Percentiles rank a stretch among this genome's conserved stretches.
phyloP scores from a whole-genome alignment of 108 stramenopile genomes.

The Fragilariopsis cylindrus region DNA sequence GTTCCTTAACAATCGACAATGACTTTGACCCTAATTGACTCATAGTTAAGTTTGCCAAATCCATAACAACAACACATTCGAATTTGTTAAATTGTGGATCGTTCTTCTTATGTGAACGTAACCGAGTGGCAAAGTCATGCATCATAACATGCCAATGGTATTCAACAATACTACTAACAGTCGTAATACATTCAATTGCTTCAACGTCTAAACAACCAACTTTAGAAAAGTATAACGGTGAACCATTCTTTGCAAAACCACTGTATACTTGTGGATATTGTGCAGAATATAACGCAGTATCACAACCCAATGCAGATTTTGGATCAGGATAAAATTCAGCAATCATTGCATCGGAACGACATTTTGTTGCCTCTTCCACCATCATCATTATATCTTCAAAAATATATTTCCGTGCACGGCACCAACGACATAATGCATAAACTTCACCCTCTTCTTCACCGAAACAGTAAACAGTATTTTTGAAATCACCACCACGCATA shows the following conservation, averaged over 20 bases:
- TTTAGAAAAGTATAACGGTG: constrained; percentile 79
- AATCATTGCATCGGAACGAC: constrained; percentile 53
- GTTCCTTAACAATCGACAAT: constrained; percentile 80
- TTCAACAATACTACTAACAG: constrained; percentile 72
- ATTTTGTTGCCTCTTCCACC: constrained; percentile 79
- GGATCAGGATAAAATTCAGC: constrained; percentile 80
- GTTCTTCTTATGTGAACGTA: constrained; percentile 60
- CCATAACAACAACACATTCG: constrained; percentile 73
- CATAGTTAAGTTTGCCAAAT: constrained; percentile 67
- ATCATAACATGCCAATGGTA: constrained; percentile 88
- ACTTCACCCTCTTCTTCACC: constrained; percentile 56
- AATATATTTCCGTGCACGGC: constrained; percentile 61
- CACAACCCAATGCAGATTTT: constrained; percentile 63
- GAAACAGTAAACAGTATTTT: constrained; percentile 54
- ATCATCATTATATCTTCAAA: constrained; percentile 77
- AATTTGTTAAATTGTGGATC: constrained; percentile 73
- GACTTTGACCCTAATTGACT: constrained; percentile 55
- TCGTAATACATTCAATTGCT: constrained; percentile 82
- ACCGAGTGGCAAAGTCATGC: constrained; percentile 70
- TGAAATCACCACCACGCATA: constrained; percentile 48
- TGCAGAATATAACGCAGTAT: constrained; percentile 58
- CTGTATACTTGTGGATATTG: constrained; percentile 85
- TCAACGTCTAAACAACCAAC: constrained; percentile 81
- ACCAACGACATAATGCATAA: constrained; percentile 54
- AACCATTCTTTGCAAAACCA: constrained; percentile 75